These are phyloP conservation scores for Vairimorpha apis DNA, from an alignment of 371 early-diverging fungal genomes.

Conservation along the genomic window DNA sequence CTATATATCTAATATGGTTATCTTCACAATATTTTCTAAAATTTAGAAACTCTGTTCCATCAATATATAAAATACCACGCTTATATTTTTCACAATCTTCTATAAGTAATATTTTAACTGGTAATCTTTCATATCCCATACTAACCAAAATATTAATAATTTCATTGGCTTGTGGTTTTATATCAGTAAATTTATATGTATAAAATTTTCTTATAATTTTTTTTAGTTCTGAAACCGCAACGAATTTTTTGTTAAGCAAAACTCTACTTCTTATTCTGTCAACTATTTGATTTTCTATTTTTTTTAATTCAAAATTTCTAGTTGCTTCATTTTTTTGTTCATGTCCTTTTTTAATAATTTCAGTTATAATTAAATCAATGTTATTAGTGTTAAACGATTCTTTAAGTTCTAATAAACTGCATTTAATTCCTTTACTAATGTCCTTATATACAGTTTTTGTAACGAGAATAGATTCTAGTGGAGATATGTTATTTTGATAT, in stretches of 20 bases:
- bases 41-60: not conserved
- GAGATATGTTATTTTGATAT: slow-evolving; percentile 46
- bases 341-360: slow-evolving; percentile 52
- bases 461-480: slow-evolving; percentile 44
- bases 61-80: not conserved
- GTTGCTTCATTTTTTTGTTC: slow-evolving; percentile 57
- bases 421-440: slow-evolving; percentile 54
- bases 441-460: slow-evolving; percentile 54
- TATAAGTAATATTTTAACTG: slow-evolving; percentile 19
- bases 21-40: slow-evolving; percentile 7
- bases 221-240: slow-evolving; percentile 22
- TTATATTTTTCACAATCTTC: not conserved
- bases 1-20: not conserved
- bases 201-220: slow-evolving; percentile 32
- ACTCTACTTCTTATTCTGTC: slow-evolving; percentile 48
- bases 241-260: slow-evolving; percentile 14
- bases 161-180: slow-evolving; percentile 54
- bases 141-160: slow-evolving; percentile 49
- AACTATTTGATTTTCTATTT: slow-evolving; percentile 48
- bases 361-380: slow-evolving; percentile 37
- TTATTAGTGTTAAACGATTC: slow-evolving; percentile 32
- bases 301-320: slow-evolving; percentile 44
- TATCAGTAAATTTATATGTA: slow-evolving; percentile 26
- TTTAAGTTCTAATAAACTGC: no score
- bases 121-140: slow-evolving; percentile 49